phyloP scores from a whole-genome alignment of 805 yeast genomes.

The Wickerhamiella cacticola region DNA sequence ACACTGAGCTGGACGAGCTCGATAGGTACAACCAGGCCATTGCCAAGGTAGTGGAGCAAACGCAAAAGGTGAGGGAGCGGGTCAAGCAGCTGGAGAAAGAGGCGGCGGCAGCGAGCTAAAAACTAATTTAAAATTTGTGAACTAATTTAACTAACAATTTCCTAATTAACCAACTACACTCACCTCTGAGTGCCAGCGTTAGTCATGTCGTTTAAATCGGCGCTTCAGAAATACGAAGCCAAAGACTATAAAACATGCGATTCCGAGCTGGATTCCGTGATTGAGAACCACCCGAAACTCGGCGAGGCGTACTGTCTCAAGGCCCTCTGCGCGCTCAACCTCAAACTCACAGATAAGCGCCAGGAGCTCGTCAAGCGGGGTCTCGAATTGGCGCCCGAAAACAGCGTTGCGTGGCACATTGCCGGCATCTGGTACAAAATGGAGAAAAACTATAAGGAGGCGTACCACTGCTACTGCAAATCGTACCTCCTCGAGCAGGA shows the following conservation, averaged over 20 bases:
- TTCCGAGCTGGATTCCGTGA: conserved; percentile 57
- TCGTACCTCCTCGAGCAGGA: conserved; percentile 68
- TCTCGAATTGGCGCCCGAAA: conserved; percentile 41
- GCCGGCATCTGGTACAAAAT: conserved; percentile 72
- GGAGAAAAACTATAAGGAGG: conserved; percentile 56
- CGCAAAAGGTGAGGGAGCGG: conserved; percentile 33
- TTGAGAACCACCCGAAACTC: conserved; percentile 64
- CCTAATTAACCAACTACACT: no score
- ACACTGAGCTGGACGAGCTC: conserved; percentile 54
- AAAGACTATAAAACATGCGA: conserved; percentile 82
- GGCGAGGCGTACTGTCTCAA: conserved; percentile 77
- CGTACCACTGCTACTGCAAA: conserved; percentile 63
- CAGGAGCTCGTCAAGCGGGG: conserved; percentile 51
- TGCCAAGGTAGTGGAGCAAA: conserved; percentile 35
- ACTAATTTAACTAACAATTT: no score
- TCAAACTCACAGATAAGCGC: conserved; percentile 53
- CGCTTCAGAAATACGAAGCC: conserved; percentile 67
- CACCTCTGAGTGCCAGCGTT: neutral
- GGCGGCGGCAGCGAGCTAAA: no score
- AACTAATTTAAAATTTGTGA: neutral
- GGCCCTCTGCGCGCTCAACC: conserved; percentile 52
- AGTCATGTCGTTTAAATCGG: conserved; percentile 46
- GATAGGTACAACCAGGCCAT: conserved; percentile 41
- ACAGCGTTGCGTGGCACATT: conserved; percentile 71
- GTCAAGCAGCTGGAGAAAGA: conserved; percentile 26